These are phyloP conservation scores for Arxiozyma bovina DNA, from an alignment of 1,139 yeast species.

Conservation along the genomic window DNA sequence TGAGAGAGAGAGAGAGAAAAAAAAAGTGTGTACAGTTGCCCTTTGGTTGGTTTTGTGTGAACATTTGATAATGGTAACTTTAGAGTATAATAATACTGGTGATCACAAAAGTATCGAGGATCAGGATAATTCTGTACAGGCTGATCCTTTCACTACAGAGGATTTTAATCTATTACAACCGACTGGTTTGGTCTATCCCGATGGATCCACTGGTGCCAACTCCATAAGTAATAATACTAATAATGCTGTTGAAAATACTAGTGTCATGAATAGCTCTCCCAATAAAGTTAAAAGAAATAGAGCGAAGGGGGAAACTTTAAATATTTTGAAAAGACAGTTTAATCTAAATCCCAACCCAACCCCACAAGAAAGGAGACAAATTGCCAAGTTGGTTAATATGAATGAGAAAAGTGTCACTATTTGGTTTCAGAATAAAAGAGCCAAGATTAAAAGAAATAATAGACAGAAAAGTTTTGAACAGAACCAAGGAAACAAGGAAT, in stretches of 20 bases:
- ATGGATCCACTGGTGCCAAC: background rate
- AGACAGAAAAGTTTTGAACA: background rate
- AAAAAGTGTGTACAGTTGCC: background rate
- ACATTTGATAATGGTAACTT: background rate
- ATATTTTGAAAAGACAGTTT: constrained; percentile 60
- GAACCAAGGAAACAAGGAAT: constrained; percentile 32
- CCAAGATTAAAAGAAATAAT: constrained; percentile 50
- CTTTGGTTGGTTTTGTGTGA: background rate
- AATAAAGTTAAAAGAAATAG: constrained; percentile 38
- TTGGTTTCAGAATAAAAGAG: constrained; percentile 91
- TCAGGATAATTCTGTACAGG: background rate
- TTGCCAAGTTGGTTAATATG: constrained; percentile 73
- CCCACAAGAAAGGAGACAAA: constrained; percentile 57
- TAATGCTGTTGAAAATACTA: background rate
- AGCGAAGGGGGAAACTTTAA: constrained; percentile 80
- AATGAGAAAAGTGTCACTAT: constrained; percentile 86
- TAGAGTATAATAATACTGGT: background rate
- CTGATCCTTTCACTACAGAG: background rate
- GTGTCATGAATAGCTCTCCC: background rate
- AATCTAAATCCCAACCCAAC: constrained; percentile 63
- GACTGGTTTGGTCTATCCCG: background rate
- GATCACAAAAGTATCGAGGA: background rate
- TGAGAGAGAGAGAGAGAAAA: too few relatives aligned
- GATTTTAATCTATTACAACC: background rate
- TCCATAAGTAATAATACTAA: background rate